These are phyloP conservation scores for Macrophomina phaseolina DNA, from an alignment of 2,329 filamentous ascomycete species.

Conservation along the genomic window DNA sequence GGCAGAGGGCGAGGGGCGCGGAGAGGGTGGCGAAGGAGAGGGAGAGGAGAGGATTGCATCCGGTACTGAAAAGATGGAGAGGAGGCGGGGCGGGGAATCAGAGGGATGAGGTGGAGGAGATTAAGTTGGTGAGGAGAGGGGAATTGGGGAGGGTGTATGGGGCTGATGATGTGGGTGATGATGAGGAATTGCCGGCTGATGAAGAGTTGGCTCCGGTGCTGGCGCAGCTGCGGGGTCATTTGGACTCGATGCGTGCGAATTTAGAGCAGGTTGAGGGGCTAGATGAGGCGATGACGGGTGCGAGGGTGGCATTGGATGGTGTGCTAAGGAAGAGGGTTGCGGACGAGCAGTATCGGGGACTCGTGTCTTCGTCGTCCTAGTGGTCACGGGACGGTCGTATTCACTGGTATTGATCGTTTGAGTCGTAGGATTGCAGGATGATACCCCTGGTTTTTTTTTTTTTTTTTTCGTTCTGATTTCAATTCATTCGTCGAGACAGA, in stretches of 20 bases:
- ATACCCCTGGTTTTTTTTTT: conserved; percentile 7
- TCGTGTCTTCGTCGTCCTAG: conserved; percentile 27
- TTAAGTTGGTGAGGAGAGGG: conserved; percentile 14
- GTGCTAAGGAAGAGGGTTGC: conserved; percentile 41
- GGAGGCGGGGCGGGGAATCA: neutral
- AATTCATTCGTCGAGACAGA: too few species aligned
- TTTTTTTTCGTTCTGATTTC: neutral
- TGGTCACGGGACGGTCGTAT: neutral
- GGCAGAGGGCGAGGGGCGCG: conserved; percentile 63
- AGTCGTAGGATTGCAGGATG: neutral
- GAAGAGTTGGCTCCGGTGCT: conserved; percentile 41
- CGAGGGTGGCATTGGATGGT: conserved; percentile 42
- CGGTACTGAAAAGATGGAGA: conserved; percentile 6
- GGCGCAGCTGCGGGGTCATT: conserved; percentile 44
- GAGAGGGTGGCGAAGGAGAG: conserved; percentile 58
- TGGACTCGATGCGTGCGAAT: conserved; percentile 47
- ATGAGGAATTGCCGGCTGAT: conserved; percentile 31
- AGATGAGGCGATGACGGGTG: conserved; percentile 37
- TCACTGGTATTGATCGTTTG: neutral
- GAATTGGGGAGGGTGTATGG: neutral
- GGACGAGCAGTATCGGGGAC: conserved; percentile 39
- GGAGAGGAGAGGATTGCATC: conserved; percentile 31
- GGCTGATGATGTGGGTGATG: neutral
- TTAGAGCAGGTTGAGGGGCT: conserved; percentile 44
- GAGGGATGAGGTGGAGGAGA: conserved; percentile 39